A percentile compares a stretch with the other conserved stretches of the same genome.
Evolutionary conservation across 768 basidiomycete species (phyloP).

Genomic region (Naganishia kalamii): DNA sequence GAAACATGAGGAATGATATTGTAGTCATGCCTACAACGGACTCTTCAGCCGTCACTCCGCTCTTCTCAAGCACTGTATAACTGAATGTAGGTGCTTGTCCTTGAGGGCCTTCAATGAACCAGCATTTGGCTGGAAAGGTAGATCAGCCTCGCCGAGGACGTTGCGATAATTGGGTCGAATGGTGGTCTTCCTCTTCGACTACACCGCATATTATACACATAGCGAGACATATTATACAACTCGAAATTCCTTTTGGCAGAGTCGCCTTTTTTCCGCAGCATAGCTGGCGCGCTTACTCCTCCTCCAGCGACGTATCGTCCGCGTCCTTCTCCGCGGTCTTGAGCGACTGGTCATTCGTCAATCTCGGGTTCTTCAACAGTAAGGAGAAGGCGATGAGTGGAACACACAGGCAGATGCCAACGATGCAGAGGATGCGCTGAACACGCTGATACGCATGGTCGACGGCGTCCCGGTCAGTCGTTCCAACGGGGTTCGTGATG

Average conservation of each 20-base stretch:
- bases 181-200: not conserved
- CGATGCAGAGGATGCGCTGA: conserved; percentile 27
- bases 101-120: too few relatives aligned
- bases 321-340: conserved; percentile 18
- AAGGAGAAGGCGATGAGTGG: conserved; percentile 2
- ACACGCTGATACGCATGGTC: conserved; percentile 23
- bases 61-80: too few relatives aligned
- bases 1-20: too few relatives aligned
- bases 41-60: too few relatives aligned
- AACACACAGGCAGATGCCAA: conserved; percentile 23
- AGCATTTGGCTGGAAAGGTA: too few relatives aligned
- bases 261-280: not conserved
- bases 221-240: not conserved
- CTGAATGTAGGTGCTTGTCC: too few relatives aligned
- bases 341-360: conserved; percentile 20
- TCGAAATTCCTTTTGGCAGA: not conserved
- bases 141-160: too few relatives aligned
- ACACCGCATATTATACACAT: not conserved
- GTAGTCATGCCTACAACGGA: too few relatives aligned
- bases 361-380: not conserved
- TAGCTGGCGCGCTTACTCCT: not conserved
- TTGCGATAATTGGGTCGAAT: too few relatives aligned
- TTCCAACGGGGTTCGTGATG: conserved; percentile 20
- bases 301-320: not conserved
- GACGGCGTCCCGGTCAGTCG: conserved; percentile 20